phyloP scores from a whole-genome alignment of 495 filamentous ascomycete species.

The Penicilliopsis zonata region DNA sequence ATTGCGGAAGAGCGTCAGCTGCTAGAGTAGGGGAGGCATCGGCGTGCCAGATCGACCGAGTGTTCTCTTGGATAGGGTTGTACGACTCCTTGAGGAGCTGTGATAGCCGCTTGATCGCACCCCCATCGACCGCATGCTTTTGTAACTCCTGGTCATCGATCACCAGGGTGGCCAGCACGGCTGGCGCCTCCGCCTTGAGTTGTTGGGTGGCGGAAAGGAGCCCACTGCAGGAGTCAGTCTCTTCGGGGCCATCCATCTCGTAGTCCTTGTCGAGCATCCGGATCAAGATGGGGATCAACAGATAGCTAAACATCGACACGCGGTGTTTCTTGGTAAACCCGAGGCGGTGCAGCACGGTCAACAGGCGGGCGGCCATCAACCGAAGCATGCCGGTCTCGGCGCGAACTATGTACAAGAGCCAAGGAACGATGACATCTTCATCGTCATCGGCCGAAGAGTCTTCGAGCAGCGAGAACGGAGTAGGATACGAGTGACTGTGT shows the following conservation, averaged over 20 bases:
- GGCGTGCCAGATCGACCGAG: slow-evolving; percentile 28
- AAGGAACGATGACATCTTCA: slow-evolving; percentile 71
- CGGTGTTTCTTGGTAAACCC: slow-evolving; percentile 52
- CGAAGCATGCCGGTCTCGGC: slow-evolving; percentile 50
- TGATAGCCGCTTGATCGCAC: slow-evolving; percentile 58
- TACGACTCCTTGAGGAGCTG: slow-evolving; percentile 66
- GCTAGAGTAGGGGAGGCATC: slow-evolving; percentile 9
- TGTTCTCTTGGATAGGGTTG: slow-evolving; percentile 27
- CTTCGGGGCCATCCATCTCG: slow-evolving; percentile 23
- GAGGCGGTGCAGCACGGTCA: slow-evolving; percentile 63
- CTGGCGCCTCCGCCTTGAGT: slow-evolving; percentile 59
- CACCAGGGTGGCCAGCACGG: slow-evolving; percentile 65
- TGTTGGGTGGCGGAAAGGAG: slow-evolving; percentile 21
- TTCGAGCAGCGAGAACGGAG: slow-evolving; percentile 22
- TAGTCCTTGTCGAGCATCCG: slow-evolving; percentile 53
- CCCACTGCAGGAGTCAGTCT: slow-evolving; percentile 26
- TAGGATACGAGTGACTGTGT: slow-evolving; percentile 27
- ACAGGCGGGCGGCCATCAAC: slow-evolving; percentile 66
- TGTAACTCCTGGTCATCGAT: slow-evolving; percentile 66
- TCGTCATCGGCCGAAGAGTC: slow-evolving; percentile 42
- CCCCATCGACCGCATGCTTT: slow-evolving; percentile 69
- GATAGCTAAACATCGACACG: slow-evolving; percentile 47
- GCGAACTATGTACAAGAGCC: slow-evolving; percentile 64
- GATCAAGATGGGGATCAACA: slow-evolving; percentile 63
- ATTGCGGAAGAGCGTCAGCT: slow-evolving; percentile 14